Conservation (phyloP, 257 asterid species). For the Parsonsia alboflavescens region DNA sequence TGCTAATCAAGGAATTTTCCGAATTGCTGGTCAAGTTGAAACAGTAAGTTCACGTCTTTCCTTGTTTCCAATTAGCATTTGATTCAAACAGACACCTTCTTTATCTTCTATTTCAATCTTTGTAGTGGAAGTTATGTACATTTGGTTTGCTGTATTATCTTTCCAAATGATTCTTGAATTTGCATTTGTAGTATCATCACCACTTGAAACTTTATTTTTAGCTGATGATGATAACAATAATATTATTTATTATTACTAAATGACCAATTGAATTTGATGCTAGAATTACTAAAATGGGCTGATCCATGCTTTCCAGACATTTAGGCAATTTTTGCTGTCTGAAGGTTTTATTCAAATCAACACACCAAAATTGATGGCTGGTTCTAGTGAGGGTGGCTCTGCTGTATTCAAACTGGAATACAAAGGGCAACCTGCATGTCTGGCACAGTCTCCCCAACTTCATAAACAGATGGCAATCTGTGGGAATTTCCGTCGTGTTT, state of each 20-base stretch:
- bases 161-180: neutral
- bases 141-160: neutral
- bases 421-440: constrained; percentile 84
- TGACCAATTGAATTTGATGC: neutral
- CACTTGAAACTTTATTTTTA: too few species aligned
- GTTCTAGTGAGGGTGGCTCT: constrained; percentile 96
- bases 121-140: neutral
- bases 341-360: constrained; percentile 72
- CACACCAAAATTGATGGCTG: constrained; percentile 78
- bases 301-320: constrained; percentile 42
- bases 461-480: constrained; percentile 90
- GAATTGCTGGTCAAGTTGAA: constrained; percentile 66
- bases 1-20: constrained; percentile 85
- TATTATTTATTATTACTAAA: too few species aligned
- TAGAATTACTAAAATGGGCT: neutral
- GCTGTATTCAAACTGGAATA: constrained; percentile 79
- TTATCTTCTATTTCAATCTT: too few species aligned
- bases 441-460: constrained; percentile 95
- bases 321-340: constrained; percentile 49
- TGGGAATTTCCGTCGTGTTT: constrained; percentile 82
- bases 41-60: constrained; percentile 38
- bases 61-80: neutral
- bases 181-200: neutral
- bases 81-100: neutral
- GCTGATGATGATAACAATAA: too few species aligned